Evolutionary conservation across 2,329 filamentous ascomycete genomes (phyloP).

Genomic region (Thielaviopsis populi): DNA sequence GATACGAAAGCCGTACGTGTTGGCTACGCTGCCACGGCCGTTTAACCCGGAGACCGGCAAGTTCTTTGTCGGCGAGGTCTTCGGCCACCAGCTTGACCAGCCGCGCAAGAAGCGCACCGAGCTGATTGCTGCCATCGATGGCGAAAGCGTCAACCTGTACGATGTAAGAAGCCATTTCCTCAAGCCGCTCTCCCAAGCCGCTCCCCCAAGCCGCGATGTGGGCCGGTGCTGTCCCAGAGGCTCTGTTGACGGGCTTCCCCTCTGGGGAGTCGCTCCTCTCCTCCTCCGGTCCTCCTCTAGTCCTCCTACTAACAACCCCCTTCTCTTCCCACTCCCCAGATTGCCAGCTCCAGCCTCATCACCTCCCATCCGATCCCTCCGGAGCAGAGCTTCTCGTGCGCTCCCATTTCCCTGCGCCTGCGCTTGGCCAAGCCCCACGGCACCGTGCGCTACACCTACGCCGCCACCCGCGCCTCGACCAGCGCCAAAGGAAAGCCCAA

Average conservation of each 20-base stretch:
- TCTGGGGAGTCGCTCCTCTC: no score
- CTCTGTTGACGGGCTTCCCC: neutral
- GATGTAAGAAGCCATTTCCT: constrained; percentile 34
- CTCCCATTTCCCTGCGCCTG: constrained; percentile 42
- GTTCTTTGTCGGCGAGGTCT: constrained; percentile 46
- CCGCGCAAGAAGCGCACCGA: constrained; percentile 50
- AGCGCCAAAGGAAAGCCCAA: constrained; percentile 19
- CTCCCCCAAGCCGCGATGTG: no score
- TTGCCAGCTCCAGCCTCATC: constrained; percentile 44
- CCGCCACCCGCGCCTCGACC: constrained; percentile 36
- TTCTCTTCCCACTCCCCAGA: constrained; percentile 26
- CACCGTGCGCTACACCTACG: constrained; percentile 45
- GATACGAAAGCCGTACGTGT: constrained; percentile 48
- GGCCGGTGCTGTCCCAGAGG: neutral
- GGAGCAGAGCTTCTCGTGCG: constrained; percentile 47
- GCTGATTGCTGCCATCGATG: constrained; percentile 47
- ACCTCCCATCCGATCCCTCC: constrained; percentile 54
- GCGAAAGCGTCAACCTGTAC: constrained; percentile 50
- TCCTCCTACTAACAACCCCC: constrained; percentile 17
- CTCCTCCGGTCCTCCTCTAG: neutral
- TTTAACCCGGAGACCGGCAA: constrained; percentile 33
- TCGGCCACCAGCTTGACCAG: constrained; percentile 40
- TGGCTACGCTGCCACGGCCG: constrained; percentile 44
- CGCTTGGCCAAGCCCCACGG: constrained; percentile 33
- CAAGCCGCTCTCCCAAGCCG: no score